Conservation (phyloP, 805 yeast genomes). For the Myxozyma melibiosi region DNA sequence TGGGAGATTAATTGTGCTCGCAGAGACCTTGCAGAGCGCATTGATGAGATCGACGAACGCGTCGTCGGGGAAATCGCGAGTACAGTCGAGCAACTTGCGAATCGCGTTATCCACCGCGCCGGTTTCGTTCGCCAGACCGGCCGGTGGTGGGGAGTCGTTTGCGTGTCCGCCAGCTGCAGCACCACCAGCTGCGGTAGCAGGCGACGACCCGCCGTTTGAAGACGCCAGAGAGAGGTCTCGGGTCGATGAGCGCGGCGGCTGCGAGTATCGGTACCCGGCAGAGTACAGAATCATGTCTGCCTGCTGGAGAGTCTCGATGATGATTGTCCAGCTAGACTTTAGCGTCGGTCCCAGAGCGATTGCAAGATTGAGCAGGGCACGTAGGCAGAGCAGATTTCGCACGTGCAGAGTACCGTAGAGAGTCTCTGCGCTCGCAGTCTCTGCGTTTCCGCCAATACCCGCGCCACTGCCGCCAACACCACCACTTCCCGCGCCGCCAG, state of each 20-base stretch:
- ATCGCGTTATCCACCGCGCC: conserved; percentile 55
- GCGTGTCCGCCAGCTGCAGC: too few species aligned
- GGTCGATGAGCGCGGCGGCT: not conserved
- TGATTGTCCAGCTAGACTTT: conserved; percentile 63
- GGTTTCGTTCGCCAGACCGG: conserved; percentile 22
- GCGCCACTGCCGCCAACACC: too few species aligned
- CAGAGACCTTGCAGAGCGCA: conserved; percentile 49
- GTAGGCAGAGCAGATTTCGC: conserved; percentile 70
- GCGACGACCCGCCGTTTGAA: not conserved
- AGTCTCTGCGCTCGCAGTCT: conserved; percentile 1
- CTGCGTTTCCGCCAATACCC: not conserved
- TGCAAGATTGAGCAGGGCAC: conserved; percentile 78
- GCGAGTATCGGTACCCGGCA: conserved; percentile 16
- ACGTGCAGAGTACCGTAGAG: conserved; percentile 48
- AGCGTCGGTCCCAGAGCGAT: conserved; percentile 79
- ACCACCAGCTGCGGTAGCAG: not conserved
- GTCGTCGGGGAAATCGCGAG: conserved; percentile 54
- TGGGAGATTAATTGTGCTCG: conserved; percentile 16
- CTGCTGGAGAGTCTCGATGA: conserved; percentile 55
- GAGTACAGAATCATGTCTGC: conserved; percentile 35
- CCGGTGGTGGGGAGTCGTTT: not conserved
- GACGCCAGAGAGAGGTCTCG: not conserved
- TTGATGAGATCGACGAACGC: conserved; percentile 54
- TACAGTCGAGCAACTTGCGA: conserved; percentile 63
- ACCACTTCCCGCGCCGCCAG: too few species aligned